Conservation (phyloP, 371 early-diverging fungal species). For the Dichotomocladium elegans region DNA sequence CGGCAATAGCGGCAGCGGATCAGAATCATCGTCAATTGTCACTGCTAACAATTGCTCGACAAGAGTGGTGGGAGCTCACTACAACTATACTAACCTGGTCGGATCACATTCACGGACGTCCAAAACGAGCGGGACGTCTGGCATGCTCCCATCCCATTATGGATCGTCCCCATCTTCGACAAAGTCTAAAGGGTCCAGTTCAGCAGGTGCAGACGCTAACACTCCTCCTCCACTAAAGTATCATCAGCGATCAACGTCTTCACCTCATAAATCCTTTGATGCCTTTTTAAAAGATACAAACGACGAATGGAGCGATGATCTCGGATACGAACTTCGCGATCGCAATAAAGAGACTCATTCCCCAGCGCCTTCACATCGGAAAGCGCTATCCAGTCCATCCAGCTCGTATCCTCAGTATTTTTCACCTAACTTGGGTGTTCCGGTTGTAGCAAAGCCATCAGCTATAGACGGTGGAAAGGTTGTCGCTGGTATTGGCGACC, state of each 20-base stretch:
- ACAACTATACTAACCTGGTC: conserved; percentile 39
- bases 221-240: neutral
- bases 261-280: conserved; percentile 39
- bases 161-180: conserved; percentile 2
- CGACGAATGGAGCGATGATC: conserved; percentile 51
- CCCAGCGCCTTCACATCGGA: neutral
- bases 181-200: neutral
- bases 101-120: neutral
- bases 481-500: neutral
- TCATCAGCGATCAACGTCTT: conserved; percentile 20
- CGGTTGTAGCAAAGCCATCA: too few species aligned
- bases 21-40: conserved; percentile 3
- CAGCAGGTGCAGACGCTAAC: neutral
- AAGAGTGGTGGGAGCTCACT: conserved; percentile 37
- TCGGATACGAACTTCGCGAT: conserved; percentile 13
- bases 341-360: neutral
- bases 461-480: neutral
- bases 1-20: too few species aligned
- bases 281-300: conserved; percentile 51
- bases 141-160: conserved; percentile 1
- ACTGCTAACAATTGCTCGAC: conserved; percentile 5
- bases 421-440: too few species aligned
- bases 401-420: too few species aligned
- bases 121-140: neutral
- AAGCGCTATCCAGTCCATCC: too few species aligned